These are phyloP conservation scores for Phialemonium atrogriseum DNA, from an alignment of 2,329 filamentous ascomycete species.

Conservation along the genomic window DNA sequence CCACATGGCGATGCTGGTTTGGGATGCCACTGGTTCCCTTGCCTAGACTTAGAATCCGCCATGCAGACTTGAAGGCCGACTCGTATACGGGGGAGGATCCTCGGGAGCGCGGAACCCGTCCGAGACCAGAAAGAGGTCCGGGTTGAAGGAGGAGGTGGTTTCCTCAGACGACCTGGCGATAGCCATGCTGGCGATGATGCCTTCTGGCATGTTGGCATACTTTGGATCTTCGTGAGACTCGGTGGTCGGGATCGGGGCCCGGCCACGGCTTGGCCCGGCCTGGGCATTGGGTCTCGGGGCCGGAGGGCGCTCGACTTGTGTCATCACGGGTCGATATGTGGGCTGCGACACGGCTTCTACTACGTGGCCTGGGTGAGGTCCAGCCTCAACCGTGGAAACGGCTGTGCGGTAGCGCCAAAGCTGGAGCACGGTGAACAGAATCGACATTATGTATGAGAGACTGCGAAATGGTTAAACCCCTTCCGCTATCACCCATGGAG, in stretches of 20 bases:
- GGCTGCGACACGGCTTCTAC: slow-evolving; percentile 1
- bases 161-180: slow-evolving; percentile 8
- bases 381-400: neutral
- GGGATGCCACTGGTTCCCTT: too few relatives aligned
- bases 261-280: neutral
- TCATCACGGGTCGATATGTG: neutral
- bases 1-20: too few relatives aligned
- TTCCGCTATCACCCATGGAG: neutral
- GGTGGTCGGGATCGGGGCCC: neutral
- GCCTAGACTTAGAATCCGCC: slow-evolving; percentile 2
- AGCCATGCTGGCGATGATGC: neutral
- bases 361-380: slow-evolving; percentile 2
- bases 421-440: slow-evolving; percentile 5
- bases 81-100: slow-evolving; percentile 8
- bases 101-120: slow-evolving; percentile 14
- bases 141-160: slow-evolving; percentile 12
- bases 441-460: slow-evolving; percentile 11
- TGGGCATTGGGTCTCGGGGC: neutral
- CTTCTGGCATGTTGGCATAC: slow-evolving; percentile 4
- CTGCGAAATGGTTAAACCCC: slow-evolving; percentile 3
- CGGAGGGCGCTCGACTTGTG: neutral
- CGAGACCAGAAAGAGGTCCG: slow-evolving; percentile 13
- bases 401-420: slow-evolving; percentile 1
- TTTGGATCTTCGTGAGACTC: slow-evolving; percentile 1
- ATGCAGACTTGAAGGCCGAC: slow-evolving; percentile 14